Base-by-base conservation (phyloP, 2,329 filamentous ascomycete genomes). In the Geosmithia morbida region DNA sequence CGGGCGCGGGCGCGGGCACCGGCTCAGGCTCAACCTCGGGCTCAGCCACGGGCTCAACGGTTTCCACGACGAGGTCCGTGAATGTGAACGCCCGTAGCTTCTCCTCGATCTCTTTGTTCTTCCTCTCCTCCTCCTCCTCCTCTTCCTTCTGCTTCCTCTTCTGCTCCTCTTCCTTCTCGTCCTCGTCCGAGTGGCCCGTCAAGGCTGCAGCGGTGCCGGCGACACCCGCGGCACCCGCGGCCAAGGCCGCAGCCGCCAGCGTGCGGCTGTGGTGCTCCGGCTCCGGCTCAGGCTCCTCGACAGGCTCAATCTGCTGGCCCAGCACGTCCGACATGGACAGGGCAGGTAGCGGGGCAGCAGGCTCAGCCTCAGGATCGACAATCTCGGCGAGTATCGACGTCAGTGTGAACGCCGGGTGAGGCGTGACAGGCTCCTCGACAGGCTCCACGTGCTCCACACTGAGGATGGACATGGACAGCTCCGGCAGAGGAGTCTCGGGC, bases 381-480 rank as follows among this genome's bases (percentile, higher is more conserved):
- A 51, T 45, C 48, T 61, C 56, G 7, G 58, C 55, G 26, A 55
- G 43, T n/a, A 63, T 51, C 14, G 54, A 29, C 1, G 61, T 56
- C 20, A 64, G 49, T 57, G 56, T 56, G 44, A 64, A 48, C 5
- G 51, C 46, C 6, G 61, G 57, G 41, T 52, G 51, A 47, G 53
- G 51, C 19, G 53, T 46, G 43, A 57, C 56, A 16, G 58, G 60
- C 48, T 59, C 58, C 2, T 54, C 53, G 41, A 51, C 50, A n/a
- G 59, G 59, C 45, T 57, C 57, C 16, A 53, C 44, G 39, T 61
- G 54, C 50, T 70, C 61, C 2, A 57, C 53, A 40, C 64, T 59
- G 30, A 72, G 62, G 2, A 49, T 52, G 0, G 70, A 69, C 17
- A 71, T 52, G 43, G 56, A 63, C 37, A 70, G 56, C 1, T 57